A percentile compares a stretch with the other conserved stretches of the same genome.
Conservation (phyloP, 2,329 filamentous ascomycete species). For the Chrysoporthe deuterocubensis region DNA sequence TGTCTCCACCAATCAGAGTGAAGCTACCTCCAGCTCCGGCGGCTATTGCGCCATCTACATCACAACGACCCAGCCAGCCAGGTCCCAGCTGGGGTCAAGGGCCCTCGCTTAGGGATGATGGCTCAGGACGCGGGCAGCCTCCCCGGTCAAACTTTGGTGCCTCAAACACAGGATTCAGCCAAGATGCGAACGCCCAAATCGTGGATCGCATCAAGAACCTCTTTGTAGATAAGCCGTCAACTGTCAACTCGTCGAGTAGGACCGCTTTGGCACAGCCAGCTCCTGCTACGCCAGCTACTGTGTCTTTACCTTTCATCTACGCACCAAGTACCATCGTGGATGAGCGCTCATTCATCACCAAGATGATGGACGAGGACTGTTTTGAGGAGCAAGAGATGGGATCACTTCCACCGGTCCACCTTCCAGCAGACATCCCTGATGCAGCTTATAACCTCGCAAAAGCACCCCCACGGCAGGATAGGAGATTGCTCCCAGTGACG, state of each 20-base stretch:
- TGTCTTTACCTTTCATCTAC: slow-evolving; percentile 62
- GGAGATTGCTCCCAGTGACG: slow-evolving; percentile 52
- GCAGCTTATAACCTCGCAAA: slow-evolving; percentile 65
- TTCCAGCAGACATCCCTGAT: slow-evolving; percentile 67
- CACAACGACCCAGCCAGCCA: slow-evolving; percentile 34
- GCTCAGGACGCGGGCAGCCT: slow-evolving; percentile 38
- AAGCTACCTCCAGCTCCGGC: slow-evolving; percentile 70
- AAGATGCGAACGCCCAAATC: slow-evolving; percentile 26
- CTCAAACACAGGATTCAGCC: slow-evolving; percentile 26
- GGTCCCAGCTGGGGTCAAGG: slow-evolving; percentile 43
- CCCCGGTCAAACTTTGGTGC: slow-evolving; percentile 27
- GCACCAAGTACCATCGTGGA: slow-evolving; percentile 33
- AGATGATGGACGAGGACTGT: slow-evolving; percentile 76
- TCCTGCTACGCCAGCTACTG: slow-evolving; percentile 61
- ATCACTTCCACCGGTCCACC: slow-evolving; percentile 70
- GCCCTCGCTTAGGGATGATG: slow-evolving; percentile 38
- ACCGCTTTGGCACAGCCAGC: slow-evolving; percentile 63
- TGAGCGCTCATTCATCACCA: slow-evolving; percentile 56
- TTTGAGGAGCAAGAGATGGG: slow-evolving; percentile 83
- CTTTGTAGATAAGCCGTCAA: slow-evolving; percentile 48
- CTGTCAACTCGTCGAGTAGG: slow-evolving; percentile 70
- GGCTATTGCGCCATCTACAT: slow-evolving; percentile 42
- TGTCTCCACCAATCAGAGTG: slow-evolving; percentile 75
- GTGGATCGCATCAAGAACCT: slow-evolving; percentile 73
- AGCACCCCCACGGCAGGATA: slow-evolving; percentile 59